Base-by-base conservation (phyloP, 176 grass and related monocot species). In the Carex cristatella region DNA sequence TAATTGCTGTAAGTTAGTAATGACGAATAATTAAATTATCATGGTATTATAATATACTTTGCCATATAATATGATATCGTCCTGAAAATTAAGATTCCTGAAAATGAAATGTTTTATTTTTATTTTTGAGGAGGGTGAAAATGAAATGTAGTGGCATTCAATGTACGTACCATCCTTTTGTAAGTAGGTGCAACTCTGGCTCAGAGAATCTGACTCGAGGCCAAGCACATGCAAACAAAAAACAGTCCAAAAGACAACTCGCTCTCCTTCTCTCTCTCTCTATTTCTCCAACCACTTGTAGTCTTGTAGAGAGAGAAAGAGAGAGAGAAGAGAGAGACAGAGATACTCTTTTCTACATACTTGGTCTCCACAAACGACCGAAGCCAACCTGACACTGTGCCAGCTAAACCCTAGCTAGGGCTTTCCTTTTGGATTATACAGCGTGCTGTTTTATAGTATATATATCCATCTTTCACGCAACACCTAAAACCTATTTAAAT, bases 201-300 rank as follows among this genome's bases (percentile, higher is more conserved):
- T 38, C 70, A 88, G 85, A 87, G 90, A 93, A 96, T 96, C 94
- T 88, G 62, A 87, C 68, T 88, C 63, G 60, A 76, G 10, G 87
- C 91, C 94, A 95, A 93, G 35, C 58, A 86, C 94, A 89, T 84
- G 81, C 10, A 51, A 91, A 89, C 94, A 95, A 93, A 83, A 61
- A 61, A 78, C 23, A 86, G 89, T 88, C 91, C 87, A 87, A 91
- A 86, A 93, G 75, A 64, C 77, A 88, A 13, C 86, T 12, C 19
- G 5, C 54, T 77, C 83, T 76, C 67, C 61, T 84, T 78, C 54
- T 62, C 51, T 78, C 54, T 62, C 51, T 61, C 68, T 86, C 46
- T 79, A 49, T 48, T 79, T 86, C 44, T 74, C 37, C 23, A 60
- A 23, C 23, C 23, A 23, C 23, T 23, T 23, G 23, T 23, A 23